Evolutionary conservation across 2,329 filamentous ascomycete genomes (phyloP).

Genomic region (Atkinsonella hypoxylon): DNA sequence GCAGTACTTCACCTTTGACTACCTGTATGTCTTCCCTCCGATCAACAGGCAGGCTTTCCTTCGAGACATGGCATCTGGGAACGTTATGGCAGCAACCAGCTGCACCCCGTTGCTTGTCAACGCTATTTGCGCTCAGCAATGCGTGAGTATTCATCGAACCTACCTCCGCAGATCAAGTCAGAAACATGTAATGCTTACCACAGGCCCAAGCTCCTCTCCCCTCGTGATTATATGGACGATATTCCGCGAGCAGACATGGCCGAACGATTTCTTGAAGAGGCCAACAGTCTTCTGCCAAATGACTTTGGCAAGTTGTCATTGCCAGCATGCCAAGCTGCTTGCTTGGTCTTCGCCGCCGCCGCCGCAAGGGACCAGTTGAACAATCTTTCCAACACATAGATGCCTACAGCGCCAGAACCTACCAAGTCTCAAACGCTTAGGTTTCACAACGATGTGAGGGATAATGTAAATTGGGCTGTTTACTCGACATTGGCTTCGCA

Average conservation of each 20-base stretch:
- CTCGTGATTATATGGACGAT: neutral
- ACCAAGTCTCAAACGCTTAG: neutral
- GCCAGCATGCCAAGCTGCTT: conserved; percentile 1
- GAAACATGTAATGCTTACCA: neutral
- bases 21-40: conserved; percentile 6
- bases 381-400: neutral
- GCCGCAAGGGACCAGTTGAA: conserved; percentile 4
- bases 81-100: neutral
- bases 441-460: no score
- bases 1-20: conserved; percentile 6
- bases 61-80: neutral
- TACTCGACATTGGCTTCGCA: no score
- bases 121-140: conserved; percentile 6
- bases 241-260: conserved; percentile 2
- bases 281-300: conserved; percentile 1
- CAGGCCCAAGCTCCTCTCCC: conserved; percentile 1
- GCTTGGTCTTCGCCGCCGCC: conserved; percentile 4
- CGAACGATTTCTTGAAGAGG: conserved; percentile 2
- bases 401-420: neutral
- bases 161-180: neutral
- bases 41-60: neutral
- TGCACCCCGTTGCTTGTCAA: conserved; percentile 5
- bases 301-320: neutral
- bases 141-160: neutral
- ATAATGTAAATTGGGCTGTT: no score